Percentiles rank a stretch among this genome's conserved stretches.
phyloP scores from a whole-genome alignment of 2,329 filamentous ascomycete species.

The Ploettnerulaceae sp. region DNA sequence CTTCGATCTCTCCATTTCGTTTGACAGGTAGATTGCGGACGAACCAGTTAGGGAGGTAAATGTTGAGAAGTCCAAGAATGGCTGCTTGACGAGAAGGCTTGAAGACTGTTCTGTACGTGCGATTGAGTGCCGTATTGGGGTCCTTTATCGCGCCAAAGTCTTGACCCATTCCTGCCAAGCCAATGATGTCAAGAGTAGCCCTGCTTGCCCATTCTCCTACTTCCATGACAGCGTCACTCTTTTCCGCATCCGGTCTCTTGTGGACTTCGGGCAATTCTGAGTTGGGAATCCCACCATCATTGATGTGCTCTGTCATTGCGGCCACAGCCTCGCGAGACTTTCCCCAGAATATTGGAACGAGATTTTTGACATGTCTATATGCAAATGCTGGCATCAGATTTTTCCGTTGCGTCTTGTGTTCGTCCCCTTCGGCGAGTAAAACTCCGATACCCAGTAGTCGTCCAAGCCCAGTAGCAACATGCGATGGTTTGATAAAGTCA shows the following conservation, averaged over 20 bases:
- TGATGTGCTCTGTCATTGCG: conserved; percentile 52
- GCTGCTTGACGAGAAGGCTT: conserved; percentile 47
- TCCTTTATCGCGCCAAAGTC: conserved; percentile 65
- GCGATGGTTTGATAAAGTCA: conserved; percentile 60
- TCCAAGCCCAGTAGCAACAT: conserved; percentile 51
- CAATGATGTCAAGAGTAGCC: conserved; percentile 71
- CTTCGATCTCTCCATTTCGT: conserved; percentile 60
- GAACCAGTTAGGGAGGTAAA: conserved; percentile 61
- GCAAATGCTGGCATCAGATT: conserved; percentile 77
- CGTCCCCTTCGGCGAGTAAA: conserved; percentile 82
- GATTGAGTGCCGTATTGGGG: conserved; percentile 53
- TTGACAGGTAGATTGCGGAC: conserved; percentile 61
- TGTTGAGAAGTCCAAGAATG: conserved; percentile 51
- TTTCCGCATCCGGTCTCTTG: conserved; percentile 13
- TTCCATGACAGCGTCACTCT: conserved; percentile 45
- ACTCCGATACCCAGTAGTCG: conserved; percentile 66
- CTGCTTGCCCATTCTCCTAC: conserved; percentile 60
- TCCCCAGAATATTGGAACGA: conserved; percentile 80
- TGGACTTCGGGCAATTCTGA: conserved; percentile 29
- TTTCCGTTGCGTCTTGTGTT: conserved; percentile 78
- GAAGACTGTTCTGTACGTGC: conserved; percentile 53
- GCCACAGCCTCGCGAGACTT: conserved; percentile 66
- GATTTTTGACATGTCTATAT: conserved; percentile 79
- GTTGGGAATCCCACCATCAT: conserved; percentile 35
- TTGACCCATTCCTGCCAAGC: conserved; percentile 63